These are phyloP conservation scores for Sparassis latifolia DNA, from an alignment of 1,284 basidiomycete species.

Conservation along the genomic window DNA sequence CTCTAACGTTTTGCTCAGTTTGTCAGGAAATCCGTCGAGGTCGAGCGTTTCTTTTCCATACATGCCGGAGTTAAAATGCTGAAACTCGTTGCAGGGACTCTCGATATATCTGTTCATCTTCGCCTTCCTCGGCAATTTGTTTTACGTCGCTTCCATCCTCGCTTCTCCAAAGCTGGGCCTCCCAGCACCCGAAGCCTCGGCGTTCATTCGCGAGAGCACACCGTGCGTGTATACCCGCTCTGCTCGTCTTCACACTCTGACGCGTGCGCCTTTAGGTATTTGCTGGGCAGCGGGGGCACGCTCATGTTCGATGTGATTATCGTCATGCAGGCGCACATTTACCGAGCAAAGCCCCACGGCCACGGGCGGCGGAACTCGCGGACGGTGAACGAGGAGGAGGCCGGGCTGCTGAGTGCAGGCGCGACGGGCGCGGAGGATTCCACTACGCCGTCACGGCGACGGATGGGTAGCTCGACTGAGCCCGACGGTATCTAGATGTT, in stretches of 20 bases:
- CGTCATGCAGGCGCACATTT: slow-evolving; percentile 54
- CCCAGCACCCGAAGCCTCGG: slow-evolving; percentile 47
- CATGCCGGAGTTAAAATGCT: not conserved
- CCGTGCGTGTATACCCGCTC: slow-evolving; percentile 45
- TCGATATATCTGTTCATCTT: slow-evolving; percentile 91
- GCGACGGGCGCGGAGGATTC: slow-evolving; percentile 21
- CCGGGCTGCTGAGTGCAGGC: slow-evolving; percentile 22
- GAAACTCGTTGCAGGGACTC: slow-evolving; percentile 50
- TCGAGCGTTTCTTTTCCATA: slow-evolving; percentile 19
- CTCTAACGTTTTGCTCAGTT: slow-evolving; percentile 43
- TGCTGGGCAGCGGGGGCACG: slow-evolving; percentile 84
- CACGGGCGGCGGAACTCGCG: slow-evolving; percentile 19
- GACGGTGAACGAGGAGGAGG: slow-evolving; percentile 22
- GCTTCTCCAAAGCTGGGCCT: slow-evolving; percentile 50
- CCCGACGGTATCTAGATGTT: not conserved
- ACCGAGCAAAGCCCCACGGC: slow-evolving; percentile 24
- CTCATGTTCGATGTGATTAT: slow-evolving; percentile 88
- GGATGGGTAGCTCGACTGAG: slow-evolving; percentile 9
- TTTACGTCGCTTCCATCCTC: slow-evolving; percentile 85
- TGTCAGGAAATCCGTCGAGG: slow-evolving; percentile 85
- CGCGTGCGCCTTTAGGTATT: slow-evolving; percentile 48
- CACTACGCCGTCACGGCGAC: slow-evolving; percentile 18
- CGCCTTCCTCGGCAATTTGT: slow-evolving; percentile 86
- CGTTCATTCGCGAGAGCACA: slow-evolving; percentile 65
- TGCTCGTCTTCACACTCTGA: slow-evolving; percentile 3